Evolutionary conservation across 768 basidiomycete species (phyloP), one percentile per base, ranked within the genome.

Genomic region (Suillus luteus): DNA sequence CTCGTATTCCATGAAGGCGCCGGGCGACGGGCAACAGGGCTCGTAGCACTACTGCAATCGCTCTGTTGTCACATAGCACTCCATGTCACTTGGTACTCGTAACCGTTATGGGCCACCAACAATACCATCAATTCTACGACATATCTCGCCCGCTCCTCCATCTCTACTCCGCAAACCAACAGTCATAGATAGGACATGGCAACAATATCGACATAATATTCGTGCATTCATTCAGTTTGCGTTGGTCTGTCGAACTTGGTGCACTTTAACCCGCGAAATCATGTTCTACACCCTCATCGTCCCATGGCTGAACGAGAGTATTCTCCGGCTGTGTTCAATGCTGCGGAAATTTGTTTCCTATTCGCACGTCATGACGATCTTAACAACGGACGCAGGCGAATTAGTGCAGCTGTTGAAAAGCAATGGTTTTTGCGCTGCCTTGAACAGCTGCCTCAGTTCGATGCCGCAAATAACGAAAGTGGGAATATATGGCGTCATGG

Each of bases 281-380:
- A 61, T 57, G 31, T 72, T 74, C 46, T 73, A 73, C 48, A 67
- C 72, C 11, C 65, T 76, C 7, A 63, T 76, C 24, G 59, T 76
- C 27, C 76, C 76, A 62, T 69, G 75, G 3, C 66, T 48, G 19
- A 15, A 65, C 55, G 65, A 72, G 35, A 76, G 55, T 37, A 55
- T 38, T 55, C 55, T 38, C 55, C 37, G 24, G 37, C 35, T 38
- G 22, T 55, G 37, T 55, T 38, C 55, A 15, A 22, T 37, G 17
- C 37, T 55, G 9, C 55, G 15, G 9, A 3, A 55, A 38, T 55
- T 9, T 24, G 37, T 22, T 38, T 55, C 55, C 37, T 38, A 22
- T 24, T 38, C 55, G 22, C 55, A 37, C 14, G 15, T 38, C 55
- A 22, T 55, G n/a, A 15, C 38, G 11, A 55, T 55, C 14, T 55